Evolutionary conservation across 495 filamentous ascomycete species (phyloP).

Genomic region (Penicillium pulvis): DNA sequence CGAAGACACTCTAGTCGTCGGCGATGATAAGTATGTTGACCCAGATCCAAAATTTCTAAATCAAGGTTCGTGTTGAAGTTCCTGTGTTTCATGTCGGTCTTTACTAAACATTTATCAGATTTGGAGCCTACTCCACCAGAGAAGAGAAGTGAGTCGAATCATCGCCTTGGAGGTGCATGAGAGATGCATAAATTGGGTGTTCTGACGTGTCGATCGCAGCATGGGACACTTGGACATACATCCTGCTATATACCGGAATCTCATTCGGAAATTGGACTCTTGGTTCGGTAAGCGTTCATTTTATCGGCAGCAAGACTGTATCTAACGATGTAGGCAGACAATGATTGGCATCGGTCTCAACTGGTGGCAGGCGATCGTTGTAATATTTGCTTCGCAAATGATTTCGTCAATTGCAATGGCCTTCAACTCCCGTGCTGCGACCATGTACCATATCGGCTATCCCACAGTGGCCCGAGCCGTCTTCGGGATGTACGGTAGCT

Average conservation of each 20-base stretch:
- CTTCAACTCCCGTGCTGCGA: conserved; percentile 1
- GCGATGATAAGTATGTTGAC: neutral
- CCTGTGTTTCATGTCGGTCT: neutral
- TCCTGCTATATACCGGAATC: neutral
- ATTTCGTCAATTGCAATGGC: conserved; percentile 6
- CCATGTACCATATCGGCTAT: conserved; percentile 3
- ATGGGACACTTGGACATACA: conserved; percentile 2
- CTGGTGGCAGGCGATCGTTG: conserved; percentile 5
- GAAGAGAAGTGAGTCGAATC: neutral
- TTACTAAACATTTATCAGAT: neutral
- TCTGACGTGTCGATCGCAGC: neutral
- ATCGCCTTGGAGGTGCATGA: neutral
- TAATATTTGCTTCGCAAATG: conserved; percentile 1
- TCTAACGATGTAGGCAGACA: neutral
- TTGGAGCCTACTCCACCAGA: conserved; percentile 3
- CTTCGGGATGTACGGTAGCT: conserved; percentile 4
- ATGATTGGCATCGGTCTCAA: conserved; percentile 7
- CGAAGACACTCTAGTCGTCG: neutral
- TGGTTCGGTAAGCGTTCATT: neutral
- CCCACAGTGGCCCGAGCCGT: neutral
- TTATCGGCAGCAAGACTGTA: neutral
- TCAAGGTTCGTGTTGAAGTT: neutral
- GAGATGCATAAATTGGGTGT: neutral
- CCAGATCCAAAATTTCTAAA: neutral
- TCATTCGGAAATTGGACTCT: conserved; percentile 5